Evolutionary conservation across 2,329 filamentous ascomycete species (phyloP), one percentile per base, ranked within the genome.

Genomic region (Sporothrix brunneoviolacea): DNA sequence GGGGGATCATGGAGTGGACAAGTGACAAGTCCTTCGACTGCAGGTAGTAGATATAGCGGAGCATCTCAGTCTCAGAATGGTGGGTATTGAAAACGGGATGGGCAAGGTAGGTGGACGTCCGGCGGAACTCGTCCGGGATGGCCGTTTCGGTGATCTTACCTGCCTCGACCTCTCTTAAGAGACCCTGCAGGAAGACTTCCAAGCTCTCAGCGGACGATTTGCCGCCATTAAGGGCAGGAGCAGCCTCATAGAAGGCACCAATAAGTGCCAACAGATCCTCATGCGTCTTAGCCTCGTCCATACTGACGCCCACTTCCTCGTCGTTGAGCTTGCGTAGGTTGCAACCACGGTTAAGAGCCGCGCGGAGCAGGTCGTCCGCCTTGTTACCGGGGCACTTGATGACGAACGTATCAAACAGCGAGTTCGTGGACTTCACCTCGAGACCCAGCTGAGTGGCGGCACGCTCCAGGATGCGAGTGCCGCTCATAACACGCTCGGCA

Each of bases 1-100:
- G 79, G 3, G 91, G 90, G 54, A 97, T 97, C 91, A 97, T 97
- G 15, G 91, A 96, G 70, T 97, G 91, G 2, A 91, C 88, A 5
- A 96, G 76, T 2, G 91, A 96, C 13, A 97, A 73, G 64, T 97
- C 91, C 73, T 95, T 96, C 45, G 90, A 95, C 65, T 95, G 86
- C 5, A 97, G 76, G 64, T 95, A 88, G 64, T 91, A 78, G 60
- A 97, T 95, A 70, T 97, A 97, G 38, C 91, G 85, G 45, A 97
- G 75, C 60, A 97, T 79, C 68, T 96, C 89, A 0, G 91, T 96
- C 70, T 97, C 91, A 3, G 90, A 95, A 69, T 95, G 91, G 66
- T 97, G 83, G 2, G 83, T 84, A 73, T 96, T 96, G 79, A 96
- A 97, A 22, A 95, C 88, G 0, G 89, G 88, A 65, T 97, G 91